Base-by-base conservation (phyloP, 371 early-diverging fungal genomes). In the Zopfochytrium polystomum region DNA sequence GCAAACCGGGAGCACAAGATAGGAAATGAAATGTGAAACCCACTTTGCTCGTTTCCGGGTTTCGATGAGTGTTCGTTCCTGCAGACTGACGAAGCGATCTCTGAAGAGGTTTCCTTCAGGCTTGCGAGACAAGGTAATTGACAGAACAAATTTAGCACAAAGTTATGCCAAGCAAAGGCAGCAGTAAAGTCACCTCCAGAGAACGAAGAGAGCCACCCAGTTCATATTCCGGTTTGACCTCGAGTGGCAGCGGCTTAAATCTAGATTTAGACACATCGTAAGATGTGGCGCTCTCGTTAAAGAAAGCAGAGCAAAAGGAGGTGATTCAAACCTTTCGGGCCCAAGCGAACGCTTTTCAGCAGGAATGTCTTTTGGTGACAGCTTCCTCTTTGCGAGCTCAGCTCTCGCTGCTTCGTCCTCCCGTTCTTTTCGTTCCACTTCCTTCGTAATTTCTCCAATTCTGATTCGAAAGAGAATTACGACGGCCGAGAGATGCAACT, bases 11-110 rank as follows among this genome's bases (percentile, higher is more conserved):
- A n/a, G n/a, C n/a, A n/a, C n/a, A n/a, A n/a, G n/a, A n/a, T n/a
- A n/a, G n/a, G n/a, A n/a, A n/a, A n/a, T n/a, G n/a, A n/a, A n/a
- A n/a, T n/a, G n/a, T n/a, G n/a, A n/a, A n/a, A n/a, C n/a, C n/a
- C n/a, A n/a, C n/a, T n/a, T n/a, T n/a, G n/a, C n/a, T n/a, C n/a
- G n/a, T n/a, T n/a, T n/a, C n/a, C 71, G 11, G n/a, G 42, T 42
- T 42, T 95, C 96, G 56, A 95, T 84, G 55, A 96, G 71, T 62
- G 88, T 88, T 63, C 95, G 87, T 67, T 90, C 83, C 70, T 91
- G 87, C 50, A 93, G 71, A 66, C 88, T 87, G 68, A 74, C 73
- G 79, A 89, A 93, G 38, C 89, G 80, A 64, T 95, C 95, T 34
- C 75, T 74, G 63, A 93, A 83, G 56, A 90, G 65, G 59, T 86